These are phyloP conservation scores for Wickerhamiella siamensis DNA, from an alignment of 805 yeast genomes.

Conservation along the genomic window DNA sequence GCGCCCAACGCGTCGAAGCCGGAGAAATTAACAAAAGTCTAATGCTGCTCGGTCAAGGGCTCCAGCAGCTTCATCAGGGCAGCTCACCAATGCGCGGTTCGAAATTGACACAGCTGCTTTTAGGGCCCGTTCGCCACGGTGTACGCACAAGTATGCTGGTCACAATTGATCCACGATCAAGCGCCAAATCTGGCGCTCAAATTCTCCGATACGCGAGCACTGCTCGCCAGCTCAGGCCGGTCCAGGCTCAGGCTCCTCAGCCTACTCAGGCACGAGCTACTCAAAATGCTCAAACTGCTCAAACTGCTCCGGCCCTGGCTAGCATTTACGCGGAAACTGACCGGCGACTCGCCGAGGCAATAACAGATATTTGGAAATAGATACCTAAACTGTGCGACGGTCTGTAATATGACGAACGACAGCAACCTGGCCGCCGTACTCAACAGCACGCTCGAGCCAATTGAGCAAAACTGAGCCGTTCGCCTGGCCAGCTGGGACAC, in stretches of 20 bases:
- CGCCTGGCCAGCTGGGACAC: constrained; percentile 42
- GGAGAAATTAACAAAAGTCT: constrained; percentile 36
- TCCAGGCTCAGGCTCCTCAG: constrained; percentile 2
- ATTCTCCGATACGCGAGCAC: constrained; percentile 23
- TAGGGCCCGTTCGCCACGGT: constrained; percentile 29
- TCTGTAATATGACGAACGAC: constrained; percentile 77
- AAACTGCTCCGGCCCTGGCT: background rate
- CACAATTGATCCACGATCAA: constrained; percentile 29
- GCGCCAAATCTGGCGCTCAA: constrained; percentile 23
- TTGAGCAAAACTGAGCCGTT: constrained; percentile 74
- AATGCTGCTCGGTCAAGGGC: constrained; percentile 37
- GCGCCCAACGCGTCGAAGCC: constrained; percentile 34
- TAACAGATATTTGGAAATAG: background rate
- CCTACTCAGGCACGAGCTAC: background rate
- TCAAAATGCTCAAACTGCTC: too few relatives aligned
- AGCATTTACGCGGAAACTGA: constrained; percentile 6
- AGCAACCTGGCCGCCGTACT: constrained; percentile 74
- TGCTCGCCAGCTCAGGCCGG: constrained; percentile 18
- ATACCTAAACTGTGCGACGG: constrained; percentile 50
- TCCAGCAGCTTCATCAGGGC: constrained; percentile 28
- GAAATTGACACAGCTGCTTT: constrained; percentile 35
- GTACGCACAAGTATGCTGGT: constrained; percentile 26
- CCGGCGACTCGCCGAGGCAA: constrained; percentile 2
- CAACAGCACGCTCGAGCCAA: constrained; percentile 88
- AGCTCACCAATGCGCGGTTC: constrained; percentile 28